A percentile compares a stretch with the other conserved stretches of the same genome.
Evolutionary conservation across 176 grass and related monocot genomes (phyloP).

Genomic region (Elaeis guineensis): DNA sequence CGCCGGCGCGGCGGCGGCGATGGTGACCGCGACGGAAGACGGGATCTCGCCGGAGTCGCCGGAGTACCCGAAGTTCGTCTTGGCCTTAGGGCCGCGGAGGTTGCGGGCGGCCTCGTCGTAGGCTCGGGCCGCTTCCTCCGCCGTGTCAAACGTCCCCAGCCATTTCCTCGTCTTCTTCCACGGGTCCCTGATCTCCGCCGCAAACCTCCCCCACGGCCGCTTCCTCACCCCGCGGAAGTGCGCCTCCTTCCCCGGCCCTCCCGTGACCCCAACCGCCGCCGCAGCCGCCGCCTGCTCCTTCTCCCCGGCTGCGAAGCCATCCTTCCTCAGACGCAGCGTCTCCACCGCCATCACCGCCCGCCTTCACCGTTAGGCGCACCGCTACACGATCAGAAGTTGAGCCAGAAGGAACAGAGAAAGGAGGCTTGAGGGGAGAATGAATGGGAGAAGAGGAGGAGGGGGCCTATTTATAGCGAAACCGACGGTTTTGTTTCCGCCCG

Average conservation of each 20-base stretch:
- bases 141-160: constrained; percentile 27
- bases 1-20: background rate
- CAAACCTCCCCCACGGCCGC: constrained; percentile 23
- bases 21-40: background rate
- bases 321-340: too few species aligned
- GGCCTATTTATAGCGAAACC: constrained; percentile 13
- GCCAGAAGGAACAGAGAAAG: too few species aligned
- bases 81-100: constrained; percentile 19
- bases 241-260: background rate
- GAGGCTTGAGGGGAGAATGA: background rate
- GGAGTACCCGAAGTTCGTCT: constrained; percentile 18
- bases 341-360: too few species aligned
- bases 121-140: constrained; percentile 23
- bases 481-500: constrained; percentile 14
- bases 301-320: too few species aligned
- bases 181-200: constrained; percentile 23
- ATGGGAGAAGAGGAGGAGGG: background rate
- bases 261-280: background rate
- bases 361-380: too few species aligned
- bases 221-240: constrained; percentile 22
- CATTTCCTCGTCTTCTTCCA: constrained; percentile 28
- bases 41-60: background rate
- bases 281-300: background rate
- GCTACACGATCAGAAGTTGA: too few species aligned
- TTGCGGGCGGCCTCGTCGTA: constrained; percentile 21